Conservation (phyloP, 371 early-diverging fungal genomes). For the Dichotomocladium elegans region DNA sequence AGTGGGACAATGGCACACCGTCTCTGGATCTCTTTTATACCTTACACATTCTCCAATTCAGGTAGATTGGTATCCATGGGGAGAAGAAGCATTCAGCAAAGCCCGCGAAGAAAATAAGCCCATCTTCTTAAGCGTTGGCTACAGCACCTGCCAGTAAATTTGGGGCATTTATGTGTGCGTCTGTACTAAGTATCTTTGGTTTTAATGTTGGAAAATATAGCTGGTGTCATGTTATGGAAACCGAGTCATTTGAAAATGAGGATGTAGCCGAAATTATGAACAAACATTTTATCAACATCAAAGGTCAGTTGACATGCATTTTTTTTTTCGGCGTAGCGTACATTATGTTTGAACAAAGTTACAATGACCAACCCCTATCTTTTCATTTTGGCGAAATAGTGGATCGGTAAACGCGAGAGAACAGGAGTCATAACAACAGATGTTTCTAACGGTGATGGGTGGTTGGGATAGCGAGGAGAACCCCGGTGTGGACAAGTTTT, state of each 20-base stretch:
- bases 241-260: slow-evolving; percentile 63
- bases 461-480: slow-evolving; percentile 63
- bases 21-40: too few relatives aligned
- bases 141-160: slow-evolving; percentile 64
- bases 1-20: not conserved
- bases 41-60: slow-evolving; percentile 11
- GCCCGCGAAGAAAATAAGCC: slow-evolving; percentile 54
- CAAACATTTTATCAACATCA: slow-evolving; percentile 53
- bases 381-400: slow-evolving; percentile 16
- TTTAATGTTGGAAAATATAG: slow-evolving; percentile 5
- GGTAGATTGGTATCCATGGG: slow-evolving; percentile 77
- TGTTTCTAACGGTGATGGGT: too few relatives aligned
- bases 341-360: too few relatives aligned
- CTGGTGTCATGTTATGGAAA: slow-evolving; percentile 74
- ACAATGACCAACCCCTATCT: too few relatives aligned
- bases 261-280: slow-evolving; percentile 58
- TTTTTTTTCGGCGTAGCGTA: too few relatives aligned
- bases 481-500: slow-evolving; percentile 66
- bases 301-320: slow-evolving; percentile 32
- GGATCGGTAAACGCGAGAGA: slow-evolving; percentile 21
- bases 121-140: slow-evolving; percentile 66
- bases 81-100: slow-evolving; percentile 59
- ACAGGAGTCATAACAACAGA: not conserved
- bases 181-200: not conserved
- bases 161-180: too few relatives aligned